phyloP scores from a whole-genome alignment of 768 basidiomycete species.

The Lactifluus subvellereus region DNA sequence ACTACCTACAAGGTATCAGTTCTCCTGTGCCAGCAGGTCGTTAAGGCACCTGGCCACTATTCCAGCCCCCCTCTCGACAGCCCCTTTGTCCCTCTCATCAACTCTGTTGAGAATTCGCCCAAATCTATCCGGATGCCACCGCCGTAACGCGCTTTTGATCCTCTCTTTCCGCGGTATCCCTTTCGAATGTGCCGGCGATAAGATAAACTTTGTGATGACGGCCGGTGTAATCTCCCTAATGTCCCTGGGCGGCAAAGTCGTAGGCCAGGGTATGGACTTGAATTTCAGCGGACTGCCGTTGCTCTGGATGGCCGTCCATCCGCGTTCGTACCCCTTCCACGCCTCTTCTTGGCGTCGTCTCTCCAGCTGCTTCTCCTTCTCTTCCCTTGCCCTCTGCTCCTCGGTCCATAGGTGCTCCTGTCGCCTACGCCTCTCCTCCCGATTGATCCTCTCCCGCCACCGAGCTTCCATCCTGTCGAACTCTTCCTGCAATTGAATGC shows the following conservation, averaged over 20 bases:
- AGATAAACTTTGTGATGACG: constrained; percentile 54
- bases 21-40: constrained; percentile 22
- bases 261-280: constrained; percentile 67
- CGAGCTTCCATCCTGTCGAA: constrained; percentile 48
- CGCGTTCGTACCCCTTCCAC: constrained; percentile 59
- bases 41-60: constrained; percentile 47
- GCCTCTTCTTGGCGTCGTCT: constrained; percentile 46
- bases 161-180: constrained; percentile 57
- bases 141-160: constrained; percentile 57
- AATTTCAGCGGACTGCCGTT: constrained; percentile 48
- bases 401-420: constrained; percentile 32
- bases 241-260: constrained; percentile 37
- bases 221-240: constrained; percentile 48
- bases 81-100: constrained; percentile 42
- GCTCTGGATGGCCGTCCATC: constrained; percentile 47
- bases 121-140: constrained; percentile 83
- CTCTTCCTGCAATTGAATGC: constrained; percentile 48
- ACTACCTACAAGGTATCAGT: neutral
- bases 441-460: constrained; percentile 45
- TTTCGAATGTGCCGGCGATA: constrained; percentile 59
- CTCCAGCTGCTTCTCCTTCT: constrained; percentile 34
- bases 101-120: constrained; percentile 50
- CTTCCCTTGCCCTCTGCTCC: constrained; percentile 38
- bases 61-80: constrained; percentile 59
- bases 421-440: constrained; percentile 39